phyloP scores from a whole-genome alignment of 208 protist species.

The Trichomonas tenax region DNA sequence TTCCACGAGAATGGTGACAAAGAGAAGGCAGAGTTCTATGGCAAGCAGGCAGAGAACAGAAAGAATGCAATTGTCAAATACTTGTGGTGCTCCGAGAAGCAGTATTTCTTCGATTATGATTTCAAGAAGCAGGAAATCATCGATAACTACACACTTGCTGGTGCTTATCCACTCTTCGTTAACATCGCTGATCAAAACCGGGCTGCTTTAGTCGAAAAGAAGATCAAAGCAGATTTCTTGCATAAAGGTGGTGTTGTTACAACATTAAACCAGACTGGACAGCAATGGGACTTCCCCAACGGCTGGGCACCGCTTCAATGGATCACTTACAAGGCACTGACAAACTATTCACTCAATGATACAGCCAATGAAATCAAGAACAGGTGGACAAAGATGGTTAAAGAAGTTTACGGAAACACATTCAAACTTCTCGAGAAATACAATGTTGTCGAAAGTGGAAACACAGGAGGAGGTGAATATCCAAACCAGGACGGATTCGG shows the following conservation, averaged over 20 bases:
- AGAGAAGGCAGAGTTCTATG: neutral
- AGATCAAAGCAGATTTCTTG: neutral
- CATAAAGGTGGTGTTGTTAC: neutral
- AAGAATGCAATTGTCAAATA: neutral
- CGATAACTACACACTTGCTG: neutral
- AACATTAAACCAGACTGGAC: neutral
- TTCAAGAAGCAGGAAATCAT: neutral
- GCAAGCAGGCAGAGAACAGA: neutral
- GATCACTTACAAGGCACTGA: neutral
- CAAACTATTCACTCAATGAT: neutral
- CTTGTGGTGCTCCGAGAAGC: neutral
- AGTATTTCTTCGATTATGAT: neutral
- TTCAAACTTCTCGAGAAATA: neutral
- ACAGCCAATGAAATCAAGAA: neutral
- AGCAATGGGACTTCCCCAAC: neutral
- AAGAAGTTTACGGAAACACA: neutral
- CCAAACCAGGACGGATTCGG: neutral
- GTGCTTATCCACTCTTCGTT: neutral
- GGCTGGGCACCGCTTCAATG: neutral
- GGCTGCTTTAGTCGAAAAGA: neutral
- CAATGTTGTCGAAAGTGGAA: neutral
- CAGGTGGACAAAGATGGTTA: neutral
- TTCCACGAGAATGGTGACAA: neutral
- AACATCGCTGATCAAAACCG: neutral
- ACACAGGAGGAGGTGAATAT: neutral